phyloP scores from a whole-genome alignment of 345 rosid species.

The Eucalyptus curtisii region DNA sequence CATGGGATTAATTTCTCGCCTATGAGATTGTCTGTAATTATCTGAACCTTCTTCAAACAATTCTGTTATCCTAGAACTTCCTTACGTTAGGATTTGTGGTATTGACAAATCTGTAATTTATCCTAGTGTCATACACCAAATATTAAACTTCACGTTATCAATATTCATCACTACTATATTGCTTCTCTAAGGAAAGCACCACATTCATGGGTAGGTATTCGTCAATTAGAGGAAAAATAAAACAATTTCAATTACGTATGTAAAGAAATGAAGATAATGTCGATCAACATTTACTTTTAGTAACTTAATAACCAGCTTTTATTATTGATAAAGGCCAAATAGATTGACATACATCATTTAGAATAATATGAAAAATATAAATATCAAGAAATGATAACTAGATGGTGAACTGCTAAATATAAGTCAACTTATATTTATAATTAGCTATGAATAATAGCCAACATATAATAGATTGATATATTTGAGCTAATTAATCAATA shows the following conservation, averaged over 20 bases:
- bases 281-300: neutral
- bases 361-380: no score
- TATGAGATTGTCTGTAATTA: neutral
- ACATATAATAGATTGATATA: rapidly evolving
- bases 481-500: neutral
- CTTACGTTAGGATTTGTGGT: neutral
- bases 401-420: neutral
- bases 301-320: no score
- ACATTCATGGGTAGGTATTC: neutral
- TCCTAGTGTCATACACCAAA: neutral
- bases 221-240: neutral
- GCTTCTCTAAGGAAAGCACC: neutral
- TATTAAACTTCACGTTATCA: neutral
- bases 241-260: neutral
- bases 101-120: neutral
- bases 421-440: neutral
- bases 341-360: no score
- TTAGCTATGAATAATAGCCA: neutral
- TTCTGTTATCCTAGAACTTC: neutral
- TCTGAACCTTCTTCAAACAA: neutral
- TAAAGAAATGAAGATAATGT: neutral
- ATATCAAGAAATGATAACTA: neutral
- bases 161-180: neutral
- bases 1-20: neutral
- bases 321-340: neutral